A percentile compares a stretch with the other conserved stretches of the same genome.
Conservation (phyloP, 2,329 filamentous ascomycete genomes). For the Fusarium sp. region DNA sequence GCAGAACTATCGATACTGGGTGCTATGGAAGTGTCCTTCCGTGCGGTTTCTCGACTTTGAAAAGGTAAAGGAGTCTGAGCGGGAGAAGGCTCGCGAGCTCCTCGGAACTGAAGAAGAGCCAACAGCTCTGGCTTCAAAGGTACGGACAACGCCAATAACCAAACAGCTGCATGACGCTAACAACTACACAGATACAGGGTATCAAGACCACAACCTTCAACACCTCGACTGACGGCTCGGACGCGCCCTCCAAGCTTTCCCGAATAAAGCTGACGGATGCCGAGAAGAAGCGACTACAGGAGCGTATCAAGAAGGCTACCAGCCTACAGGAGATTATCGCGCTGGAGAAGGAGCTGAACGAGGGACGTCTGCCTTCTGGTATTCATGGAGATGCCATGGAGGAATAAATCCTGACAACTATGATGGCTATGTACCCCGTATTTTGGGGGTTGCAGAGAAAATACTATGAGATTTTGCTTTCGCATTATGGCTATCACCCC, state of each 20-base stretch:
- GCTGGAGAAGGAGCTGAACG: slow-evolving; percentile 90
- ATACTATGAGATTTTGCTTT: slow-evolving; percentile 22
- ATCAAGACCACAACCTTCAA: slow-evolving; percentile 83
- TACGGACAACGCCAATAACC: slow-evolving; percentile 40
- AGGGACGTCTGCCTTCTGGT: slow-evolving; percentile 83
- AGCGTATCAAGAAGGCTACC: slow-evolving; percentile 87
- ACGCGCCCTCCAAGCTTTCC: slow-evolving; percentile 69
- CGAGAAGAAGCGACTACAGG: slow-evolving; percentile 86
- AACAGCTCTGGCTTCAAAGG: slow-evolving; percentile 80
- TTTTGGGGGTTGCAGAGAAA: slow-evolving; percentile 22
- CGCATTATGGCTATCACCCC: slow-evolving; percentile 15
- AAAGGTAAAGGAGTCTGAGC: slow-evolving; percentile 89
- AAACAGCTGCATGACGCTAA: slow-evolving; percentile 10
- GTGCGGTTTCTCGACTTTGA: slow-evolving; percentile 92
- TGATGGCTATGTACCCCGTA: slow-evolving; percentile 6
- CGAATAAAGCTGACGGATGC: slow-evolving; percentile 86
- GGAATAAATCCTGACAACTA: slow-evolving; percentile 54
- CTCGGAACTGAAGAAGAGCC: slow-evolving; percentile 85
- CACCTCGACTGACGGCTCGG: slow-evolving; percentile 55
- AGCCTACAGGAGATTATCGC: slow-evolving; percentile 89
- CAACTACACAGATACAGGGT: slow-evolving; percentile 73
- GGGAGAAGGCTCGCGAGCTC: slow-evolving; percentile 77
- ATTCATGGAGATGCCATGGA: slow-evolving; percentile 68
- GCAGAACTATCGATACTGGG: slow-evolving; percentile 91
- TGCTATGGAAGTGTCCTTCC: slow-evolving; percentile 85